Base-by-base conservation (phyloP, 257 asterid genomes). In the Capsicum pubescens region DNA sequence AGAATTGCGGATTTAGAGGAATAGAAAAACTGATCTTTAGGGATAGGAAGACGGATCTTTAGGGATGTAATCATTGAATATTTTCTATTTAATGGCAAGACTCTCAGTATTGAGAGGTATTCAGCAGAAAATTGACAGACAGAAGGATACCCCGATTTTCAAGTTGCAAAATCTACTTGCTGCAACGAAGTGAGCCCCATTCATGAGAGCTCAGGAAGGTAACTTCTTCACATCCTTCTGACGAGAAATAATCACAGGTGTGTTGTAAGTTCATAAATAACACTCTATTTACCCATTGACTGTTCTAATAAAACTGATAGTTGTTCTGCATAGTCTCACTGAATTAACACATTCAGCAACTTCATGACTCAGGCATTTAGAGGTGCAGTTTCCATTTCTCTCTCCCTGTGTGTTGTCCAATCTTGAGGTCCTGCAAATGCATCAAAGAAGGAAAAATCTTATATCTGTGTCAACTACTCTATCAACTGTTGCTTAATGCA, bases 361-460 rank as follows among this genome's bases (percentile, higher is more conserved):
- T 76, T 76, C 46, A 76, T 76, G 52, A 52, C 63, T 76, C 42
- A 76, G 21, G 26, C 93, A 70, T 89, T 87, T 42, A 91, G 80
- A 52, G 93, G 92, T 91, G 94, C 97, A 2, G 79, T 87, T 85
- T 94, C 97, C 3, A 85, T 67, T 55, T 90, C 92, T 81, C 52
- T 89, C 50, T 90, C 95, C 89, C 86, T 91, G 90, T 91, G 63
- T 81, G 87, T 54, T 44, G 90, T 84, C 98, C 98, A 90, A 77
- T 91, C 97, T 87, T 89, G 94, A 16, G 97, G 64, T 91, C 89
- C 99, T 95, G 92, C 60, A 83, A 81, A 70, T 67, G 15, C 48
- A 63, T 55, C 32, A 85, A 71, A 32, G 7, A 52, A 52, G 1
- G 1, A 32, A 13, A 52, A 52, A 21, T 52, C 13, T 0, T 74